phyloP scores from a whole-genome alignment of 768 basidiomycete species.

The Termitomyces sp. region DNA sequence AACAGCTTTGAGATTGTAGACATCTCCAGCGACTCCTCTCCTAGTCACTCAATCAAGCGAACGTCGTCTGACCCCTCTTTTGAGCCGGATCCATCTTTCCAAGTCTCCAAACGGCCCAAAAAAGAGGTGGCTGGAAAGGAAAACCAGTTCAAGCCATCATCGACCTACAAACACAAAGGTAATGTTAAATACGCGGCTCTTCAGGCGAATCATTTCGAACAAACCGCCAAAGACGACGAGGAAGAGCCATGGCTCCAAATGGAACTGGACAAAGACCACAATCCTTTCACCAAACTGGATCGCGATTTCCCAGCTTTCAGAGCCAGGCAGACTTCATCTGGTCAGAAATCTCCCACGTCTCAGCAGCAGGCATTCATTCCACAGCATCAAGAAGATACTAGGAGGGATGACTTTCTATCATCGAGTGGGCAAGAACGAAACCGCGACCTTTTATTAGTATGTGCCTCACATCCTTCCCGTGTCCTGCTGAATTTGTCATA shows the following conservation, averaged over 20 bases:
- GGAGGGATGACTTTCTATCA: not conserved
- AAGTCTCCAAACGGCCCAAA: slow-evolving; percentile 28
- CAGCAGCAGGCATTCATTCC: not conserved
- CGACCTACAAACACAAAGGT: not conserved
- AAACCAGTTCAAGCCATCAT: slow-evolving; percentile 18
- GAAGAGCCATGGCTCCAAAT: slow-evolving; percentile 20
- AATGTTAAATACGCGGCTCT: slow-evolving; percentile 15
- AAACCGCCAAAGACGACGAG: slow-evolving; percentile 6
- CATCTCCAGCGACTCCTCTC: slow-evolving; percentile 34
- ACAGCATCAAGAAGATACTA: not conserved
- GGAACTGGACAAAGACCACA: slow-evolving; percentile 13
- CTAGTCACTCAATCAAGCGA: slow-evolving; percentile 28
- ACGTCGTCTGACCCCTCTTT: slow-evolving; percentile 34
- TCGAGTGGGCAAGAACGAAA: slow-evolving; percentile 10
- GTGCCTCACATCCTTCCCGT: not conserved
- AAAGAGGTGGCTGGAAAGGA: slow-evolving; percentile 28
- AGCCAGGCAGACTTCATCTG: not conserved
- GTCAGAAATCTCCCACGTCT: not conserved
- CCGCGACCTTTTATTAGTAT: slow-evolving; percentile 23
- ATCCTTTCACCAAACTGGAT: slow-evolving; percentile 22
- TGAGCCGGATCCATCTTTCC: slow-evolving; percentile 22
- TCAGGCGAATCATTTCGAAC: not conserved
- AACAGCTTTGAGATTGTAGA: slow-evolving; percentile 22
- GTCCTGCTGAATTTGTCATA: not conserved
- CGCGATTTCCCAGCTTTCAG: slow-evolving; percentile 18